These are phyloP conservation scores for Cystobasidium onofrii DNA, from an alignment of 768 basidiomycete genomes.

Conservation along the genomic window DNA sequence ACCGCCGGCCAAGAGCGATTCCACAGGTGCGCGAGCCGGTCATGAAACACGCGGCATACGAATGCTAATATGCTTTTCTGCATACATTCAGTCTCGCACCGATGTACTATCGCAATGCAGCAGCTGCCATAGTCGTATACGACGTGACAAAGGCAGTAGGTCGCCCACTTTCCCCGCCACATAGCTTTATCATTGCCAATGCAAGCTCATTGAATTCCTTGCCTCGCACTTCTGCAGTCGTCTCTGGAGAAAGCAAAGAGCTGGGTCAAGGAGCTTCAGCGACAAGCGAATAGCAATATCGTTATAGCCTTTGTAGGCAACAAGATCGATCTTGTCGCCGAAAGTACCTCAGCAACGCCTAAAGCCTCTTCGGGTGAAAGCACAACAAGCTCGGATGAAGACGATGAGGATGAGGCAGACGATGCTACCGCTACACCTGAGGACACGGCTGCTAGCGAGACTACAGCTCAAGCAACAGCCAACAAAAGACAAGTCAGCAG, in stretches of 20 bases:
- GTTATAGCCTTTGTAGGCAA: conserved; percentile 97
- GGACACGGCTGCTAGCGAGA: conserved; percentile 49
- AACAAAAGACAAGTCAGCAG: conserved; percentile 77
- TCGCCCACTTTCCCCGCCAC: neutral
- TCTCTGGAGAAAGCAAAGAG: conserved; percentile 98
- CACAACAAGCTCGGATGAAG: conserved; percentile 30
- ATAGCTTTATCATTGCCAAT: neutral
- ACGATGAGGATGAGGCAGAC: conserved; percentile 66
- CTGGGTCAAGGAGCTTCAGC: conserved; percentile 98
- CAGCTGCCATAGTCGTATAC: conserved; percentile 84
- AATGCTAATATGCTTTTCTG: neutral
- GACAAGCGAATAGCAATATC: conserved; percentile 97
- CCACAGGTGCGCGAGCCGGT: conserved; percentile 20
- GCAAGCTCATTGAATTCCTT: neutral
- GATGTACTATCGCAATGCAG: conserved; percentile 68
- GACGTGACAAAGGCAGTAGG: conserved; percentile 62
- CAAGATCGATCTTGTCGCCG: conserved; percentile 77
- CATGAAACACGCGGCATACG: no score
- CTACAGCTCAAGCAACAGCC: conserved; percentile 40
- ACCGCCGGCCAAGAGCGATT: conserved; percentile 89
- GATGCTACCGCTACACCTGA: conserved; percentile 72
- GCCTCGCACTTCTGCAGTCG: conserved; percentile 46
- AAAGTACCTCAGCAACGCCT: conserved; percentile 48
- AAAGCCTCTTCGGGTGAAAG: conserved; percentile 25
- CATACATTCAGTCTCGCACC: conserved; percentile 54